These are phyloP conservation scores for Fomitopsis serialis DNA, from an alignment of 768 basidiomycete genomes.

Conservation along the genomic window DNA sequence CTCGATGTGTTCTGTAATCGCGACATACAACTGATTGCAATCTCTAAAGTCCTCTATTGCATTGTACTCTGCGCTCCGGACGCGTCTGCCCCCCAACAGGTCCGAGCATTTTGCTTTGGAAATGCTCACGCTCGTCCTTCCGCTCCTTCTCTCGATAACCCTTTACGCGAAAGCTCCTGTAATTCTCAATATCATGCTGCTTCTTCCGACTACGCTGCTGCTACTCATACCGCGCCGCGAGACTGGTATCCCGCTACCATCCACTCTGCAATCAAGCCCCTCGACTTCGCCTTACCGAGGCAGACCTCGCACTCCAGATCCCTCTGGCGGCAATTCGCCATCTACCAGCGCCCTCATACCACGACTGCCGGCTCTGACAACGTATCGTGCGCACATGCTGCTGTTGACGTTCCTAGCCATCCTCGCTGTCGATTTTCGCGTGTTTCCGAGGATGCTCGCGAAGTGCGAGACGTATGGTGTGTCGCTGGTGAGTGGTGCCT, in stretches of 20 bases:
- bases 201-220: conserved; percentile 40
- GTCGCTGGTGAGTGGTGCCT: conserved; percentile 61
- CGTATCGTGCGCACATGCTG: conserved; percentile 94
- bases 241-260: conserved; percentile 48
- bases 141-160: conserved; percentile 81
- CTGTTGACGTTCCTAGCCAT: conserved; percentile 87
- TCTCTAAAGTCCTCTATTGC: conserved; percentile 60
- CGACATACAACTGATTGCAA: conserved; percentile 15
- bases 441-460: conserved; percentile 83
- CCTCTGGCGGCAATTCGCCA: background rate
- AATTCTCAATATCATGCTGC: conserved; percentile 26
- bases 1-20: background rate
- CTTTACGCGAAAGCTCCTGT: conserved; percentile 51
- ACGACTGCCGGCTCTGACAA: conserved; percentile 73
- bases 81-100: conserved; percentile 38
- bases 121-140: conserved; percentile 63
- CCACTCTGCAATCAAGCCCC: conserved; percentile 24
- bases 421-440: conserved; percentile 91
- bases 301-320: background rate
- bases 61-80: conserved; percentile 56
- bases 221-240: conserved; percentile 38
- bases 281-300: conserved; percentile 6
- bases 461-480: conserved; percentile 95
- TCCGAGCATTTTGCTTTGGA: conserved; percentile 42
- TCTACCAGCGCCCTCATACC: conserved; percentile 11